Conservation (phyloP, 805 yeast genomes). For the Millerozyma acaciae region DNA sequence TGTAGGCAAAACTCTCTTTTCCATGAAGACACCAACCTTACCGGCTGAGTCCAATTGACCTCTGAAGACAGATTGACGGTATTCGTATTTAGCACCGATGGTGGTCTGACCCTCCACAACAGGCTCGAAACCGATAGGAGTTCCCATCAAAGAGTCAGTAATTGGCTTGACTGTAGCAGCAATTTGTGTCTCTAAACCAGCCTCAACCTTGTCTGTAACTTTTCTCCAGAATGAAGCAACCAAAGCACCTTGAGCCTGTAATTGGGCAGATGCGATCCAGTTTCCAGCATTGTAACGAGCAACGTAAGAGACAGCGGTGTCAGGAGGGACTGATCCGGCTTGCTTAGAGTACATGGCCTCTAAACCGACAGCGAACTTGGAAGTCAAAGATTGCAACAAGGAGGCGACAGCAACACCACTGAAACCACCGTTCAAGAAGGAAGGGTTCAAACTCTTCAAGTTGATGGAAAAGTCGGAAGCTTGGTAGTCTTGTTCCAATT, state of each 20-base stretch:
- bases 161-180: constrained; percentile 74
- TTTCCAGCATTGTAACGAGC: constrained; percentile 84
- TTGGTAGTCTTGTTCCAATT: constrained; percentile 93
- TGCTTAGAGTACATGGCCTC: constrained; percentile 88
- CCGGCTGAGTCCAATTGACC: constrained; percentile 92
- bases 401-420: constrained; percentile 90
- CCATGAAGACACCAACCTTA: constrained; percentile 85
- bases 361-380: constrained; percentile 80
- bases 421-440: constrained; percentile 67
- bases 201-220: constrained; percentile 89
- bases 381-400: constrained; percentile 81
- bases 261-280: constrained; percentile 93
- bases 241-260: constrained; percentile 89
- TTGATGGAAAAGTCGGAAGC: constrained; percentile 85
- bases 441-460: constrained; percentile 89
- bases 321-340: constrained; percentile 67
- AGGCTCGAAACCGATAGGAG: constrained; percentile 78
- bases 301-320: constrained; percentile 84
- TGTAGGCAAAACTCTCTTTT: constrained; percentile 90
- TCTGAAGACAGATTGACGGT: constrained; percentile 92
- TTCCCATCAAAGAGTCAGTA: constrained; percentile 69
- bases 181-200: constrained; percentile 84
- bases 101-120: constrained; percentile 89
- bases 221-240: constrained; percentile 91
- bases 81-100: constrained; percentile 95